These are phyloP conservation scores for Aspergillus sp. DNA, from an alignment of 2,329 filamentous ascomycete species.

Conservation along the genomic window DNA sequence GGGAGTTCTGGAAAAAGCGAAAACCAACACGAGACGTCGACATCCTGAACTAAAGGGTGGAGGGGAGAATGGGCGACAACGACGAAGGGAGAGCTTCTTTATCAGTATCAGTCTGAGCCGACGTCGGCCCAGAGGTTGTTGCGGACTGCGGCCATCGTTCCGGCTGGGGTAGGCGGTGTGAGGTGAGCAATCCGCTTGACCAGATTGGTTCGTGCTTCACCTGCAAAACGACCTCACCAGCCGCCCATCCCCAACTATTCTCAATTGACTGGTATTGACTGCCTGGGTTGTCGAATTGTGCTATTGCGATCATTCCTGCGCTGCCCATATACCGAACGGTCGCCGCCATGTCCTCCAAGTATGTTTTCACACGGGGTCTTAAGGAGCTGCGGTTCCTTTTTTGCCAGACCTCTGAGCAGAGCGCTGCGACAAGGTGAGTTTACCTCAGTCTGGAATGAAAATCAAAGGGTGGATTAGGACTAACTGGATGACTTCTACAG, in stretches of 20 bases:
- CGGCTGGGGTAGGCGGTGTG: constrained; percentile 31
- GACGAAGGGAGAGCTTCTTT: background rate
- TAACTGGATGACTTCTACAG: constrained; percentile 46
- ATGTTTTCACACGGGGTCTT: constrained; percentile 82
- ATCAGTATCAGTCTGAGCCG: constrained; percentile 11
- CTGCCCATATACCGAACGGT: constrained; percentile 1
- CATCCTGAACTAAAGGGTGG: constrained; percentile 23
- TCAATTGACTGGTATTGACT: constrained; percentile 11
- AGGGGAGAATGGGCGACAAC: constrained; percentile 8
- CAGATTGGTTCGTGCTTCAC: constrained; percentile 20
- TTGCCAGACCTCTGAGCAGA: constrained; percentile 91
- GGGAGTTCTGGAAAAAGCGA: constrained; percentile 55
- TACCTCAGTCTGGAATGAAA: background rate
- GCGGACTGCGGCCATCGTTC: background rate
- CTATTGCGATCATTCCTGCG: background rate
- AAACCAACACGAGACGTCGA: constrained; percentile 60
- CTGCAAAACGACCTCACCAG: background rate
- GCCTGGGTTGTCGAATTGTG: background rate
- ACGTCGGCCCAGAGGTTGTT: constrained; percentile 15
- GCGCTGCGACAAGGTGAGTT: constrained; percentile 78
- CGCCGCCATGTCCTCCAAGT: constrained; percentile 79
- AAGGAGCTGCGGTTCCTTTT: constrained; percentile 97
- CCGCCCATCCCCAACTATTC: background rate
- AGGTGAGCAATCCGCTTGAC: constrained; percentile 21
- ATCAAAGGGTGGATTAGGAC: background rate